Conservation (phyloP, 371 early-diverging fungal species). For the Zopfochytrium polystomum region DNA sequence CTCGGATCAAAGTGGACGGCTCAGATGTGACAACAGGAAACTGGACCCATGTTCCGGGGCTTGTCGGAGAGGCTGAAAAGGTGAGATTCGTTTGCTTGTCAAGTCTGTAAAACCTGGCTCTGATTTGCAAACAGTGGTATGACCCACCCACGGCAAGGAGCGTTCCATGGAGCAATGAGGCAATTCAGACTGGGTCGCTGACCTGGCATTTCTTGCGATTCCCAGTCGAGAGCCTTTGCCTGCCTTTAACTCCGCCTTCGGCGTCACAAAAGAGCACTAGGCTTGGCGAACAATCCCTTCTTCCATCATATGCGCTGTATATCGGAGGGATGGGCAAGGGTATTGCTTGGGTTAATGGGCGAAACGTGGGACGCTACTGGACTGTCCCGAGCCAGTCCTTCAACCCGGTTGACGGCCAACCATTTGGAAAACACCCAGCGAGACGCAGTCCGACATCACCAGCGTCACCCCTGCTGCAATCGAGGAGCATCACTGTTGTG, state of each 20-base stretch:
- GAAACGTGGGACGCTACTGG: slow-evolving; percentile 52
- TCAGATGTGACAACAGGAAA: slow-evolving; percentile 36
- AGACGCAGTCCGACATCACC: too few relatives aligned
- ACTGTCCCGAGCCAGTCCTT: too few relatives aligned
- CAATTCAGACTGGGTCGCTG: slow-evolving; percentile 28
- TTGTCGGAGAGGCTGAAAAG: slow-evolving; percentile 31
- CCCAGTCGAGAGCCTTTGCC: slow-evolving; percentile 1
- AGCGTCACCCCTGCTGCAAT: too few relatives aligned
- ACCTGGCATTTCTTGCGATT: slow-evolving; percentile 14
- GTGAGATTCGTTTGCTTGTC: slow-evolving; percentile 3
- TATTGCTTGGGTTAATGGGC: slow-evolving; percentile 46
- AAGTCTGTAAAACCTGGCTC: slow-evolving; percentile 1
- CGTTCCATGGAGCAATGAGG: not conserved
- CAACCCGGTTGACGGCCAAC: too few relatives aligned
- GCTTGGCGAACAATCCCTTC: not conserved
- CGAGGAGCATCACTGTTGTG: too few relatives aligned
- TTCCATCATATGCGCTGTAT: slow-evolving; percentile 33
- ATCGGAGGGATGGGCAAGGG: slow-evolving; percentile 48
- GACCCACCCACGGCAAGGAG: not conserved
- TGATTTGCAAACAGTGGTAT: not conserved
- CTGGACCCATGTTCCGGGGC: slow-evolving; percentile 43
- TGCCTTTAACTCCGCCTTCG: not conserved
- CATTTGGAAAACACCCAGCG: too few relatives aligned
- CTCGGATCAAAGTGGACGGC: slow-evolving; percentile 35
- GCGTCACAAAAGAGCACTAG: not conserved